Evolutionary conservation across 1,139 yeast species (phyloP).

Genomic region (Trichomonascaceae sp.): DNA sequence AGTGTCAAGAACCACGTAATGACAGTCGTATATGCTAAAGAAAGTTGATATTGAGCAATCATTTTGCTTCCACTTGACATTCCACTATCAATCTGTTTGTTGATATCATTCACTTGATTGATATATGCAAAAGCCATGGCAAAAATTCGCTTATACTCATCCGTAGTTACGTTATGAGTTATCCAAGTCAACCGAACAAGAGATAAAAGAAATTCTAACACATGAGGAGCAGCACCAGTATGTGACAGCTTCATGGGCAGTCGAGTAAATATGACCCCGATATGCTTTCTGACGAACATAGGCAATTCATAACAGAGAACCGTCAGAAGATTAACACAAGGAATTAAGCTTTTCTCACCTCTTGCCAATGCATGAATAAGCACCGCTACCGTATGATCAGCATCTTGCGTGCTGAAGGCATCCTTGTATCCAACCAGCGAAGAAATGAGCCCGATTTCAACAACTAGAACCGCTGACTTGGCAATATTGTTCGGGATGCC

Average conservation of each 20-base stretch:
- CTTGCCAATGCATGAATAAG: slow-evolving; percentile 60
- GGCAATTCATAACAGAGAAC: slow-evolving; percentile 81
- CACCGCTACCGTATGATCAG: slow-evolving; percentile 63
- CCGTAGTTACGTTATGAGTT: slow-evolving; percentile 66
- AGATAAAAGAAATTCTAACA: slow-evolving; percentile 66
- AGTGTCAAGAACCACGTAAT: slow-evolving; percentile 70
- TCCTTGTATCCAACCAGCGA: slow-evolving; percentile 63
- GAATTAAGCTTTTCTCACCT: slow-evolving; percentile 75
- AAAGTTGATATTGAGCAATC: slow-evolving; percentile 40
- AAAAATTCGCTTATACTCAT: slow-evolving; percentile 73
- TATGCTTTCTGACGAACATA: slow-evolving; percentile 58
- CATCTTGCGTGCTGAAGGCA: slow-evolving; percentile 52
- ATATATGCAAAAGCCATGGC: slow-evolving; percentile 79
- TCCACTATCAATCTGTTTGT: slow-evolving; percentile 18
- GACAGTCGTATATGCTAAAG: slow-evolving; percentile 63
- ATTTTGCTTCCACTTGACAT: slow-evolving; percentile 18
- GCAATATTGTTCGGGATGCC: slow-evolving; percentile 44
- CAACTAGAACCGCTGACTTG: slow-evolving; percentile 62
- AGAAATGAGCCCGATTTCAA: slow-evolving; percentile 58
- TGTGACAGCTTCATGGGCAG: slow-evolving; percentile 71
- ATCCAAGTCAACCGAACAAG: slow-evolving; percentile 61
- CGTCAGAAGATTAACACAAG: slow-evolving; percentile 69
- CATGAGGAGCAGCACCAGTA: slow-evolving; percentile 63
- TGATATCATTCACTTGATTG: slow-evolving; percentile 58
- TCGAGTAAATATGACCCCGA: slow-evolving; percentile 59